Conservation (phyloP, 2,329 filamentous ascomycete genomes). For the Alternaria panax region DNA sequence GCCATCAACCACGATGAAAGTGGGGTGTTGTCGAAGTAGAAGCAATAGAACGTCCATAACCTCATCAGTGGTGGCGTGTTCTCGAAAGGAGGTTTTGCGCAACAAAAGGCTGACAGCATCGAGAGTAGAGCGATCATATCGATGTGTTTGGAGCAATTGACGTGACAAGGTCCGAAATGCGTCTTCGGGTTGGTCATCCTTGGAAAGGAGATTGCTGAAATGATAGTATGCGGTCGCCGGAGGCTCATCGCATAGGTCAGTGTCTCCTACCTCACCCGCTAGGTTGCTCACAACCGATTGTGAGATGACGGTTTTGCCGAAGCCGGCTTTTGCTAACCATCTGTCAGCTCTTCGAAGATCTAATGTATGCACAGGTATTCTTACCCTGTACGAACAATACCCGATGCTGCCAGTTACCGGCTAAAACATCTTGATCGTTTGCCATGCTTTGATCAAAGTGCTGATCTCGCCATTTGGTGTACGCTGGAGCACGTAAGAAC, state of each 20-base stretch:
- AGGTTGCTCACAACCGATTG: slow-evolving; percentile 35
- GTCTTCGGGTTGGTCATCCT: slow-evolving; percentile 27
- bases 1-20: slow-evolving; percentile 42
- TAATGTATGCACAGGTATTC: not conserved
- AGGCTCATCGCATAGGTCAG: slow-evolving; percentile 33
- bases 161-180: slow-evolving; percentile 34
- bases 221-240: slow-evolving; percentile 35
- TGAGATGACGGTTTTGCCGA: slow-evolving; percentile 41
- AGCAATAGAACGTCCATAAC: slow-evolving; percentile 34
- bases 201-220: slow-evolving; percentile 28
- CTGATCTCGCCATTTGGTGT: slow-evolving; percentile 34
- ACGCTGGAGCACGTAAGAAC: slow-evolving; percentile 33
- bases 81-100: slow-evolving; percentile 32
- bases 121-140: slow-evolving; percentile 32
- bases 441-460: slow-evolving; percentile 29
- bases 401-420: slow-evolving; percentile 35
- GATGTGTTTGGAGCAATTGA: slow-evolving; percentile 37
- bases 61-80: slow-evolving; percentile 38
- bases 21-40: slow-evolving; percentile 40
- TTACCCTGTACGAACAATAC: slow-evolving; percentile 43
- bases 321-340: slow-evolving; percentile 35
- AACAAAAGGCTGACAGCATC: slow-evolving; percentile 39
- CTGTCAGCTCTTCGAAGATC: slow-evolving; percentile 7
- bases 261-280: slow-evolving; percentile 25
- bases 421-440: slow-evolving; percentile 25